phyloP scores from a whole-genome alignment of 768 basidiomycete species.

The Collybia nuda region DNA sequence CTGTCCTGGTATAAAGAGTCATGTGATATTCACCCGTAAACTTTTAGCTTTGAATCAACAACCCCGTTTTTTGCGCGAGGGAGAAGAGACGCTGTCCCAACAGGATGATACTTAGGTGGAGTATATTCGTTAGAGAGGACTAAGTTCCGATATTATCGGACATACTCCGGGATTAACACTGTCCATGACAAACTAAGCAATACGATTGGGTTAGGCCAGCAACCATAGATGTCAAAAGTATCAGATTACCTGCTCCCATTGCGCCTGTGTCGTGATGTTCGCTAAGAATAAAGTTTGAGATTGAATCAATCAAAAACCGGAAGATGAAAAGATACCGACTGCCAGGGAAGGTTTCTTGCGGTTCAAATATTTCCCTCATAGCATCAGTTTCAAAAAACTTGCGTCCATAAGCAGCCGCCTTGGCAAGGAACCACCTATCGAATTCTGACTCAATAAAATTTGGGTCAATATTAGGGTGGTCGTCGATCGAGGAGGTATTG shows the following conservation, averaged over 20 bases:
- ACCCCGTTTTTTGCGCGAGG: constrained; percentile 26
- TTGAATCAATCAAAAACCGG: not conserved
- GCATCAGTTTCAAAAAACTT: constrained; percentile 27
- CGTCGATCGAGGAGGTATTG: constrained; percentile 21
- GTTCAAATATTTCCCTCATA: constrained; percentile 26
- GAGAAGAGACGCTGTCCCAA: constrained; percentile 39
- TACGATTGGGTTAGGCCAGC: not conserved
- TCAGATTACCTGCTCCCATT: constrained; percentile 19
- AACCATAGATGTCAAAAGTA: not conserved
- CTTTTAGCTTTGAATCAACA: constrained; percentile 19
- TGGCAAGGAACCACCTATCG: constrained; percentile 30
- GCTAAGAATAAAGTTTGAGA: constrained; percentile 5
- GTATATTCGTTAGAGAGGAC: too few species aligned
- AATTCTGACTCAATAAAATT: constrained; percentile 29
- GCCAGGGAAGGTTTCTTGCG: constrained; percentile 28
- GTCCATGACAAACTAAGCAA: constrained; percentile 18
- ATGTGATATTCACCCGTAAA: constrained; percentile 18
- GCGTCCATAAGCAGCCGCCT: constrained; percentile 29
- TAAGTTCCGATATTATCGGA: not conserved
- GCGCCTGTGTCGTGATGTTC: constrained; percentile 17
- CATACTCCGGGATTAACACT: constrained; percentile 24
- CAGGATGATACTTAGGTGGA: constrained; percentile 25
- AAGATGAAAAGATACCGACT: constrained; percentile 6
- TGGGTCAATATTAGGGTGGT: constrained; percentile 24
- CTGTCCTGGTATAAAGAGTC: not conserved